These are phyloP conservation scores for Canavalia ensiformis DNA, from an alignment of 306 rosid genomes.

Conservation along the genomic window DNA sequence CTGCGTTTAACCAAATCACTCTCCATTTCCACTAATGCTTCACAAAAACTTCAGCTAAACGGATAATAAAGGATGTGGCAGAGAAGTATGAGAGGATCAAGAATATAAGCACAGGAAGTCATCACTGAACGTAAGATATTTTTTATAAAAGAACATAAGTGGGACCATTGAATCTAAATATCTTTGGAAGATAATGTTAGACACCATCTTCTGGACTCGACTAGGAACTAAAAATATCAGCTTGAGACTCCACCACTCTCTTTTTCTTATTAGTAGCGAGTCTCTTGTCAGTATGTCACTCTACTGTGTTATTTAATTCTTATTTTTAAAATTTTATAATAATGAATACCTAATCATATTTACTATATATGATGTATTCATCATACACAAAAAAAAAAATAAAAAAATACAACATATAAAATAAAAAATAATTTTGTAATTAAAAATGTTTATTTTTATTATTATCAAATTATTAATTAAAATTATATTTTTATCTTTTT, in stretches of 20 bases:
- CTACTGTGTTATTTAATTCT: neutral
- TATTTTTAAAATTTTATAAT: neutral
- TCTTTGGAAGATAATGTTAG: constrained; percentile 34
- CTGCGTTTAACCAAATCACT: constrained; percentile 71
- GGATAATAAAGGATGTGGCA: constrained; percentile 33
- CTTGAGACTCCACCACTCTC: neutral
- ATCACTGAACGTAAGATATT: constrained; percentile 35
- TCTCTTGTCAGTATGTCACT: too few species aligned
- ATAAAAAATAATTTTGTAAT: neutral
- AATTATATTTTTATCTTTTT: neutral
- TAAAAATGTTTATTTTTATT: too few species aligned
- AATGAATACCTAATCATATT: neutral
- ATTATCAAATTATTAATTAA: neutral
- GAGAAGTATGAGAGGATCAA: neutral
- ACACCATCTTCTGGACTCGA: neutral
- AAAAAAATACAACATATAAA: neutral
- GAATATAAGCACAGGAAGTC: constrained; percentile 30
- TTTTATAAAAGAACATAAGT: constrained; percentile 29
- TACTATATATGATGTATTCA: neutral
- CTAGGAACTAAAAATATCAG: constrained; percentile 11
- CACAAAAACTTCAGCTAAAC: constrained; percentile 16
- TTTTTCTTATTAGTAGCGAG: neutral
- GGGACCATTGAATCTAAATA: constrained; percentile 51
- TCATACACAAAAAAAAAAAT: neutral
- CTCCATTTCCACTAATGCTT: constrained; percentile 59